phyloP scores from a whole-genome alignment of 257 asterid genomes.

The Eucommia ulmoides region DNA sequence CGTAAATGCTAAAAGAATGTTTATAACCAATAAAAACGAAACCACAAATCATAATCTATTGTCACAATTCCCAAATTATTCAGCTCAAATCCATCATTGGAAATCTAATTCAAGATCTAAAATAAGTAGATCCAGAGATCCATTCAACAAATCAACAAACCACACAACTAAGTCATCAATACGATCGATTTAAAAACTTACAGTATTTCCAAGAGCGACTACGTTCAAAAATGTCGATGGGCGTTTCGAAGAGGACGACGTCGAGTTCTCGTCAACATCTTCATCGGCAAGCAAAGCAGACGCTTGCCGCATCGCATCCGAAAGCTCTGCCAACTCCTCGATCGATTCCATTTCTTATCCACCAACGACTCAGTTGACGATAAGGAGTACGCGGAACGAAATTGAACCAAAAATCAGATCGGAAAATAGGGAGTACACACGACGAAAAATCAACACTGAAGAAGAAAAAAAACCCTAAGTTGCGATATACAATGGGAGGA shows the following conservation, averaged over 20 bases:
- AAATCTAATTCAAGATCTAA: background rate
- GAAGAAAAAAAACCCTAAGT: background rate
- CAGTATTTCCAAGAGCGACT: slow-evolving; percentile 15
- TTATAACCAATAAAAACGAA: too few relatives aligned
- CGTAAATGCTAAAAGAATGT: background rate
- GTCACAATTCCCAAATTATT: background rate
- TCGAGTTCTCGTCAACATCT: slow-evolving; percentile 26
- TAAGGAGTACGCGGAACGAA: background rate
- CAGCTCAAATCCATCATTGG: background rate
- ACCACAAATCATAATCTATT: background rate
- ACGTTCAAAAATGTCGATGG: slow-evolving; percentile 18
- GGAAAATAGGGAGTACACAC: background rate
- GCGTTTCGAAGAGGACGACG: slow-evolving; percentile 6
- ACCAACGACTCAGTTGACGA: background rate
- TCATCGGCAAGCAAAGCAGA: slow-evolving; percentile 14
- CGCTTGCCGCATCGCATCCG: slow-evolving; percentile 14
- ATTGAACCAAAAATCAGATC: background rate
- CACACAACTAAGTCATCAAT: background rate
- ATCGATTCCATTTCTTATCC: slow-evolving; percentile 12
- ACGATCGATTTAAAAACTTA: background rate
- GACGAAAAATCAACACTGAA: background rate
- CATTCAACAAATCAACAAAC: background rate
- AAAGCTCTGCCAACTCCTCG: slow-evolving; percentile 15
- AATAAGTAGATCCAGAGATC: background rate
- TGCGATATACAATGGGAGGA: background rate